These are phyloP conservation scores for Rhododendron ferrugineum DNA, from an alignment of 148 eudicot species.

Conservation along the genomic window DNA sequence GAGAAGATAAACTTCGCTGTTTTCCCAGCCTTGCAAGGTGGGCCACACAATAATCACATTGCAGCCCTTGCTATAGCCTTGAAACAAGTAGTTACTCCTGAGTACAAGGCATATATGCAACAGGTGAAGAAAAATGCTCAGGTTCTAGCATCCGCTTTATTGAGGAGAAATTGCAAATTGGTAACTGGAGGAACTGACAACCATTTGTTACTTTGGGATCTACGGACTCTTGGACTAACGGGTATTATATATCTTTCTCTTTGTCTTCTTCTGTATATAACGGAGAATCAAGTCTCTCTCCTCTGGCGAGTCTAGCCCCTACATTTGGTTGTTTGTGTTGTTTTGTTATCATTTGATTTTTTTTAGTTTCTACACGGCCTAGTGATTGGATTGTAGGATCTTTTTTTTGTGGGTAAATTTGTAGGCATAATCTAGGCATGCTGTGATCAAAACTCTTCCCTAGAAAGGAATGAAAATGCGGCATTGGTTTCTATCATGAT, in stretches of 20 bases:
- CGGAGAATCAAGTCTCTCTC: not conserved
- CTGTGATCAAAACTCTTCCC: not conserved
- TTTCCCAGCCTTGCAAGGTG: conserved; percentile 93
- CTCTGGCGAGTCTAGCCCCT: not conserved
- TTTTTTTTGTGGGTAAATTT: no score
- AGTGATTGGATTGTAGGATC: not conserved
- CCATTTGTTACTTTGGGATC: conserved; percentile 93
- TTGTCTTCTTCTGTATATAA: not conserved
- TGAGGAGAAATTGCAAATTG: conserved; percentile 65
- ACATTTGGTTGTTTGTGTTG: not conserved
- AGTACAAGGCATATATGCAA: conserved; percentile 81
- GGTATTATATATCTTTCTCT: conserved; percentile 31
- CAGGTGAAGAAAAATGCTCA: conserved; percentile 93
- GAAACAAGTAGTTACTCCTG: conserved; percentile 84
- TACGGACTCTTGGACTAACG: conserved; percentile 74
- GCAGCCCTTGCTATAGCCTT: conserved; percentile 95
- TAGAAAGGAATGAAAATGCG: not conserved
- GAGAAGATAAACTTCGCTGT: conserved; percentile 95
- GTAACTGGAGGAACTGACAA: conserved; percentile 96
- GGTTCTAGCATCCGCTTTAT: conserved; percentile 61
- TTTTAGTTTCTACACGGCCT: not conserved
- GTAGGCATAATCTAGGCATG: not conserved
- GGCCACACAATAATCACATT: conserved; percentile 95
- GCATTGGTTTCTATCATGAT: not conserved
- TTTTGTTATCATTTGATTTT: not conserved